Conservation (phyloP, 2,329 filamentous ascomycete genomes). For the Elsinoe australis region DNA sequence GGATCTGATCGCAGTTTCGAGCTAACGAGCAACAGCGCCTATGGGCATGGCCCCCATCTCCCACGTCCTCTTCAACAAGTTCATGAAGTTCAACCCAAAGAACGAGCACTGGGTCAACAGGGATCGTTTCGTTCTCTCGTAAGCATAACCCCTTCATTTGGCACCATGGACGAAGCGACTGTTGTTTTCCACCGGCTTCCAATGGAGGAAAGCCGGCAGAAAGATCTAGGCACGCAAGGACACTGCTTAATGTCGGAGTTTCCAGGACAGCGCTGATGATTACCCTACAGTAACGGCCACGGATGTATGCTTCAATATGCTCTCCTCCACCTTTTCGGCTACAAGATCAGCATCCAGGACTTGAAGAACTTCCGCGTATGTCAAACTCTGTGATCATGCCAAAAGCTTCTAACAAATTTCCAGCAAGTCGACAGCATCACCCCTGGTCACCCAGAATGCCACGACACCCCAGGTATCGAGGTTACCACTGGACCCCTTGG, state of each 20-base stretch:
- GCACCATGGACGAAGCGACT: no score
- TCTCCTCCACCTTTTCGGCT: slow-evolving; percentile 93
- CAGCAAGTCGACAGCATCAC: slow-evolving; percentile 71
- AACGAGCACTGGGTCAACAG: slow-evolving; percentile 96
- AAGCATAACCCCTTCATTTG: slow-evolving; percentile 43
- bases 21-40: slow-evolving; percentile 46
- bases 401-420: slow-evolving; percentile 39
- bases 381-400: slow-evolving; percentile 24
- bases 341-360: slow-evolving; percentile 77
- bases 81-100: slow-evolving; percentile 99
- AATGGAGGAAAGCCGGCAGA: no score
- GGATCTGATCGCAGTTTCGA: not conserved
- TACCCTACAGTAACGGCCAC: slow-evolving; percentile 72
- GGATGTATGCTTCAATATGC: slow-evolving; percentile 99
- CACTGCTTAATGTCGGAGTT: not conserved
- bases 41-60: slow-evolving; percentile 94
- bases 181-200: no score
- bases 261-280: slow-evolving; percentile 12
- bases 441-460: slow-evolving; percentile 90
- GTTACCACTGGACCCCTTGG: slow-evolving; percentile 97
- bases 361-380: slow-evolving; percentile 93
- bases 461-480: slow-evolving; percentile 94
- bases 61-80: slow-evolving; percentile 97
- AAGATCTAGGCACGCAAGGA: slow-evolving; percentile 9
- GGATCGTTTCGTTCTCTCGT: slow-evolving; percentile 98